phyloP scores from a whole-genome alignment of 2,329 filamentous ascomycete genomes.

The Myriosclerotinia scirpicola region DNA sequence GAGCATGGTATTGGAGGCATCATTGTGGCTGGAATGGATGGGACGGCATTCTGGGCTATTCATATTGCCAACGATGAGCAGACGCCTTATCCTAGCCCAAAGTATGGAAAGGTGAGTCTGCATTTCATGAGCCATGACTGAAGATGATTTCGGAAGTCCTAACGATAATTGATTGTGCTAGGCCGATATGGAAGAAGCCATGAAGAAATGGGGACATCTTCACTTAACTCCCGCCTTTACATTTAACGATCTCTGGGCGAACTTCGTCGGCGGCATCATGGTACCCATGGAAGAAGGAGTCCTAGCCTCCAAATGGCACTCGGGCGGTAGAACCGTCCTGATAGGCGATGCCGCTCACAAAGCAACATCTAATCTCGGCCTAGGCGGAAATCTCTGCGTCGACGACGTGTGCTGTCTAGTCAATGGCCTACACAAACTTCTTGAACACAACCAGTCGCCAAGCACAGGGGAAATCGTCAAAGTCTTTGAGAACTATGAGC shows the following conservation, averaged over 20 bases:
- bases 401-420: slow-evolving; percentile 16
- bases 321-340: slow-evolving; percentile 14
- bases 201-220: slow-evolving; percentile 16
- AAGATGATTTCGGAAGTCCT: neutral
- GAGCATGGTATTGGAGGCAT: slow-evolving; percentile 15
- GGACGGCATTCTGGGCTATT: slow-evolving; percentile 15
- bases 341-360: slow-evolving; percentile 17
- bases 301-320: slow-evolving; percentile 13
- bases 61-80: slow-evolving; percentile 14
- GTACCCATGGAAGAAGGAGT: slow-evolving; percentile 15
- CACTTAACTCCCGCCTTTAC: slow-evolving; percentile 1
- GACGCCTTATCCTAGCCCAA: slow-evolving; percentile 3
- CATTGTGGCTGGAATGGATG: slow-evolving; percentile 15
- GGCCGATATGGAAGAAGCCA: slow-evolving; percentile 13
- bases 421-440: slow-evolving; percentile 11
- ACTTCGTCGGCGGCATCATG: neutral
- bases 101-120: slow-evolving; percentile 17
- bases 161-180: neutral
- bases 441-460: slow-evolving; percentile 7
- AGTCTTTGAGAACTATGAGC: slow-evolving; percentile 17
- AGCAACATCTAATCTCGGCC: slow-evolving; percentile 10
- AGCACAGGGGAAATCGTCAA: slow-evolving; percentile 9
- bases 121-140: neutral
- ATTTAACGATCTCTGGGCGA: slow-evolving; percentile 13
- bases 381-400: slow-evolving; percentile 15